phyloP scores from a whole-genome alignment of 257 asterid genomes.

The Solanum gracilifrons region DNA sequence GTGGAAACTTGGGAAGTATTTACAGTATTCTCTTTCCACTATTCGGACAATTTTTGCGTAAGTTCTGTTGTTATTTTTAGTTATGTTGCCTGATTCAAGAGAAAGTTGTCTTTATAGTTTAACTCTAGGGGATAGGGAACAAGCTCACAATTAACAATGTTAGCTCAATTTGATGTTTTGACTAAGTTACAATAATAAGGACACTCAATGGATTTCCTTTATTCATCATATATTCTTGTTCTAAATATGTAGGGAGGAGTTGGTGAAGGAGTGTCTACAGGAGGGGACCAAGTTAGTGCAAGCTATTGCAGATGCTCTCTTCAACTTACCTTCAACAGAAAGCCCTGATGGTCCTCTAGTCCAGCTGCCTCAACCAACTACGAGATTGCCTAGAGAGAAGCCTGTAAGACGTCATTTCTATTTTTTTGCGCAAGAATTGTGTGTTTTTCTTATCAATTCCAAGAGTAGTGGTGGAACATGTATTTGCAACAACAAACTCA shows the following conservation, averaged over 20 bases:
- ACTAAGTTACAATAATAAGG: not conserved
- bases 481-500: not conserved
- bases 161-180: not conserved
- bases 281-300: conserved; percentile 74
- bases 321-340: conserved; percentile 58
- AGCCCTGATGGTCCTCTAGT: conserved; percentile 79
- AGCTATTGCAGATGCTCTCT: conserved; percentile 74
- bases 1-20: not conserved
- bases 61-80: not conserved
- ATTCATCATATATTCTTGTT: not conserved
- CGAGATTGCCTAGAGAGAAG: conserved; percentile 73
- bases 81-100: not conserved
- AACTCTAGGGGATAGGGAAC: not conserved
- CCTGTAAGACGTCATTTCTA: conserved; percentile 34
- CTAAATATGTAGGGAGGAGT: conserved; percentile 50
- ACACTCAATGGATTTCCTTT: not conserved
- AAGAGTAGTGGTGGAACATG: not conserved
- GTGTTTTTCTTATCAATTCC: not conserved
- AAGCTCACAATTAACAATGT: not conserved
- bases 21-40: not conserved
- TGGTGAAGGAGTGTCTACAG: conserved; percentile 45
- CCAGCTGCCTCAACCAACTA: conserved; percentile 60
- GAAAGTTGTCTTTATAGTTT: not conserved
- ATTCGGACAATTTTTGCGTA: not conserved
- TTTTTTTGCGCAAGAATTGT: not conserved